Conservation (phyloP, 139 green algal genomes). For the Trebouxia sp. region DNA sequence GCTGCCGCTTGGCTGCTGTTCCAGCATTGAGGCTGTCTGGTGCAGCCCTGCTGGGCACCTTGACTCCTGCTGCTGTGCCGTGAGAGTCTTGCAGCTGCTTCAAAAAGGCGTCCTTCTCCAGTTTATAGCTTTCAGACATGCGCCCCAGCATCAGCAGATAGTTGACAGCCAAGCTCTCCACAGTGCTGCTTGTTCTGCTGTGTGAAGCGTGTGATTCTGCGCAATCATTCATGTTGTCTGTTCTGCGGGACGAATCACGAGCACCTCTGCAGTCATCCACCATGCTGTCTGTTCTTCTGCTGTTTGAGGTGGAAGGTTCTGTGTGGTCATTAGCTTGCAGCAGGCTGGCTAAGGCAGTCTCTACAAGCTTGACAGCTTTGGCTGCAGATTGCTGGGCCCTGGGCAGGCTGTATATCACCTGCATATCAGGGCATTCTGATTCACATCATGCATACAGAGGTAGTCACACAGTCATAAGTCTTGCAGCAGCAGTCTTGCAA, state of each 20-base stretch:
- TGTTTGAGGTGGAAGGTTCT: too few species aligned
- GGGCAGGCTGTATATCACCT: not conserved
- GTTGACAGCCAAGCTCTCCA: not conserved
- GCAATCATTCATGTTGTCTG: too few species aligned
- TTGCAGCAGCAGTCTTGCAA: not conserved
- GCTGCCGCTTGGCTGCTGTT: not conserved
- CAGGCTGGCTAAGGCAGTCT: too few species aligned
- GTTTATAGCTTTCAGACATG: constrained; percentile 30
- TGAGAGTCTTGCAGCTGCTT: constrained; percentile 25
- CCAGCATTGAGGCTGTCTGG: too few species aligned
- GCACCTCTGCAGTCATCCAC: too few species aligned
- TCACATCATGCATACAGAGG: not conserved
- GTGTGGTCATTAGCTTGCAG: too few species aligned
- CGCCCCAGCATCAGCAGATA: constrained; percentile 28
- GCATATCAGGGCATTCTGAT: too few species aligned
- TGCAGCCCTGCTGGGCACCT: not conserved
- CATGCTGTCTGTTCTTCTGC: too few species aligned
- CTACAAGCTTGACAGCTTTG: not conserved
- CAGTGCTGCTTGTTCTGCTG: not conserved
- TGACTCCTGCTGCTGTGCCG: not conserved
- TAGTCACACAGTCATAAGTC: too few species aligned
- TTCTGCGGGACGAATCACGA: too few species aligned
- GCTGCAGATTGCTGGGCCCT: not conserved
- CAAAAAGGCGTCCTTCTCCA: constrained; percentile 25
- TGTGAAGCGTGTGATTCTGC: too few species aligned